Percentiles rank a stretch among this genome's conserved stretches.
Evolutionary conservation across 2,329 filamentous ascomycete genomes (phyloP).

Genomic region (Didymella exigua): DNA sequence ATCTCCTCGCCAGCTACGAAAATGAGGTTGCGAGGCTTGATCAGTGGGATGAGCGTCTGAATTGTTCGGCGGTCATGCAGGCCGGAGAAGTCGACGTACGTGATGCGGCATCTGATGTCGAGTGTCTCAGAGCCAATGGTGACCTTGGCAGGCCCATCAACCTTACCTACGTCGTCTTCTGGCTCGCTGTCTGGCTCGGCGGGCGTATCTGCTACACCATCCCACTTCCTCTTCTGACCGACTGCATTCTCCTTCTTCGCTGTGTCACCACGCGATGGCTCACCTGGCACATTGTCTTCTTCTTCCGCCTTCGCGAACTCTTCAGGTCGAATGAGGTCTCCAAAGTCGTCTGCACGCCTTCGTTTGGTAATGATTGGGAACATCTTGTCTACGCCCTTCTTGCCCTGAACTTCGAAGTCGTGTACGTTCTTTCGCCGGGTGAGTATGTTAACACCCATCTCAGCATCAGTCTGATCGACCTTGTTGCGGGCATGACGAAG

Average conservation of each 20-base stretch:
- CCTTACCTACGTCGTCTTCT: slow-evolving; percentile 59
- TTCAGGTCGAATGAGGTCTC: slow-evolving; percentile 89
- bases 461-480: slow-evolving; percentile 83
- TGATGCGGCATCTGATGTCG: slow-evolving; percentile 74
- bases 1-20: slow-evolving; percentile 80
- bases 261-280: slow-evolving; percentile 62
- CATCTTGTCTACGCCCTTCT: slow-evolving; percentile 89
- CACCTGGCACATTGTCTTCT: slow-evolving; percentile 74
- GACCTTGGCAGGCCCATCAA: slow-evolving; percentile 76
- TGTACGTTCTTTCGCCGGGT: slow-evolving; percentile 88
- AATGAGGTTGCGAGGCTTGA: slow-evolving; percentile 92
- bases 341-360: slow-evolving; percentile 86
- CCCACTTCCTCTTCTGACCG: slow-evolving; percentile 94
- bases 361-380: slow-evolving; percentile 85
- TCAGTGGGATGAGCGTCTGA: slow-evolving; percentile 92
- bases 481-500: slow-evolving; percentile 81
- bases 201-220: slow-evolving; percentile 62
- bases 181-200: slow-evolving; percentile 54
- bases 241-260: slow-evolving; percentile 59
- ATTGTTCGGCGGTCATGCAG: slow-evolving; percentile 92
- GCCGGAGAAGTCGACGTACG: slow-evolving; percentile 89
- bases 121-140: slow-evolving; percentile 68
- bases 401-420: slow-evolving; percentile 89
- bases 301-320: slow-evolving; percentile 94
- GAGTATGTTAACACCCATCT: slow-evolving; percentile 88